These are phyloP conservation scores for Fusarium buharicum DNA, from an alignment of 2,329 filamentous ascomycete species.

Conservation along the genomic window DNA sequence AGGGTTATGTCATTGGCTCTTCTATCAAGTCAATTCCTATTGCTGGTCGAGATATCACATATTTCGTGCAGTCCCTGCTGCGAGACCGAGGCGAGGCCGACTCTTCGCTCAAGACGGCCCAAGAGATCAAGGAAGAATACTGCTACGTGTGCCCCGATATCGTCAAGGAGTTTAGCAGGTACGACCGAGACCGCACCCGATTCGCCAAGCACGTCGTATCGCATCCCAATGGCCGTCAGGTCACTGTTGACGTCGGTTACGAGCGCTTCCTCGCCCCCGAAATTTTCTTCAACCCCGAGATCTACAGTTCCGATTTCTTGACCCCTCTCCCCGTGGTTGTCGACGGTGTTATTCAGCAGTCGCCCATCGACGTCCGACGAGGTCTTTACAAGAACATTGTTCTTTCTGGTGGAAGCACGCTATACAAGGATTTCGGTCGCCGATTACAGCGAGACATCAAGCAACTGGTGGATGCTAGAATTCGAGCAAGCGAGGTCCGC, in stretches of 20 bases:
- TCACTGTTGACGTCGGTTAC: constrained; percentile 92
- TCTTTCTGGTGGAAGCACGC: constrained; percentile 92
- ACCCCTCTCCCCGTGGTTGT: constrained; percentile 95
- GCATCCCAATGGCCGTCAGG: constrained; percentile 84
- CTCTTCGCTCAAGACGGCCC: constrained; percentile 95
- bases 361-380: constrained; percentile 95
- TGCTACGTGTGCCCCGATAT: constrained; percentile 99
- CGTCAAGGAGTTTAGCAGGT: constrained; percentile 96
- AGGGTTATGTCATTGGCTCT: constrained; percentile 98
- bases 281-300: constrained; percentile 99
- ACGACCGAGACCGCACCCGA: constrained; percentile 89
- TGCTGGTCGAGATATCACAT: constrained; percentile 96
- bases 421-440: constrained; percentile 98
- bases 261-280: constrained; percentile 98
- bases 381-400: constrained; percentile 99
- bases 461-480: constrained; percentile 91
- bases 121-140: constrained; percentile 98
- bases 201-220: constrained; percentile 91
- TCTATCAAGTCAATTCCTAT: constrained; percentile 99
- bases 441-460: constrained; percentile 97
- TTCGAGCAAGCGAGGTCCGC: constrained; percentile 88
- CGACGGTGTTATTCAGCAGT: constrained; percentile 96
- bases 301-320: constrained; percentile 98
- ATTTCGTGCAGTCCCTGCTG: constrained; percentile 96
- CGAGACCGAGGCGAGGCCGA: constrained; percentile 97